Evolutionary conservation across 352 stramenopile genomes (phyloP).

Genomic region (Globisporangium mamillatum): DNA sequence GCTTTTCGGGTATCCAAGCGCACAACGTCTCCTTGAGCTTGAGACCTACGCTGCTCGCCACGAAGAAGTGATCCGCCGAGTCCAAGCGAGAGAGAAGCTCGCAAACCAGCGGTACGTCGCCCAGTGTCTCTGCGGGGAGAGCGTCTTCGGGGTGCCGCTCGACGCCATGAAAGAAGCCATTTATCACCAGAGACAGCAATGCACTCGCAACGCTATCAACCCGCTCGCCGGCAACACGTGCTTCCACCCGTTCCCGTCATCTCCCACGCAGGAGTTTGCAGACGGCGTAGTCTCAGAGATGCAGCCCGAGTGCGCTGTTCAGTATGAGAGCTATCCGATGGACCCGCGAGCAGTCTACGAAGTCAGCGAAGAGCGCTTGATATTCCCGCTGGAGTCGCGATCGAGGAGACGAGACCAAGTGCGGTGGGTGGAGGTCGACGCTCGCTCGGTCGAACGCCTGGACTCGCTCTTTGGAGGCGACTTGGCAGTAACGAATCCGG

Average conservation of each 20-base stretch:
- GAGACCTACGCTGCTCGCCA: conserved; percentile 16
- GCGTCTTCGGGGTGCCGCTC: conserved; percentile 25
- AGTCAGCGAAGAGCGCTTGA: conserved; percentile 26
- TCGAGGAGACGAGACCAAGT: conserved; percentile 22
- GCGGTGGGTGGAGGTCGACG: conserved; percentile 36
- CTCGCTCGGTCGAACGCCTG: conserved; percentile 25
- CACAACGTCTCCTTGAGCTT: conserved; percentile 32
- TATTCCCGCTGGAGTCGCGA: conserved; percentile 34
- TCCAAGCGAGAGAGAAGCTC: conserved; percentile 19
- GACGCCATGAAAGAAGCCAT: conserved; percentile 15
- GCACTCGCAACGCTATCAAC: conserved; percentile 17
- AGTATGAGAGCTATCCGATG: conserved; percentile 24
- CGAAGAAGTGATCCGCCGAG: background rate
- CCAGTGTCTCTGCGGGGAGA: conserved; percentile 45
- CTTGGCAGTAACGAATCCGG: background rate
- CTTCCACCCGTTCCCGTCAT: conserved; percentile 37
- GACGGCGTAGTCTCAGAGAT: background rate
- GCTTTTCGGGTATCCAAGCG: conserved; percentile 31
- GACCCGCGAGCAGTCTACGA: conserved; percentile 30
- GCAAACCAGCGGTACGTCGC: conserved; percentile 19
- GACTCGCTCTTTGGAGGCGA: conserved; percentile 29
- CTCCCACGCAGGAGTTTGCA: background rate
- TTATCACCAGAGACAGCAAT: conserved; percentile 22
- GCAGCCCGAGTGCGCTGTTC: conserved; percentile 8
- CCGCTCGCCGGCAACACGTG: conserved; percentile 5